phyloP scores from a whole-genome alignment of 495 filamentous ascomycete species.

The Penicillium chermesinum region DNA sequence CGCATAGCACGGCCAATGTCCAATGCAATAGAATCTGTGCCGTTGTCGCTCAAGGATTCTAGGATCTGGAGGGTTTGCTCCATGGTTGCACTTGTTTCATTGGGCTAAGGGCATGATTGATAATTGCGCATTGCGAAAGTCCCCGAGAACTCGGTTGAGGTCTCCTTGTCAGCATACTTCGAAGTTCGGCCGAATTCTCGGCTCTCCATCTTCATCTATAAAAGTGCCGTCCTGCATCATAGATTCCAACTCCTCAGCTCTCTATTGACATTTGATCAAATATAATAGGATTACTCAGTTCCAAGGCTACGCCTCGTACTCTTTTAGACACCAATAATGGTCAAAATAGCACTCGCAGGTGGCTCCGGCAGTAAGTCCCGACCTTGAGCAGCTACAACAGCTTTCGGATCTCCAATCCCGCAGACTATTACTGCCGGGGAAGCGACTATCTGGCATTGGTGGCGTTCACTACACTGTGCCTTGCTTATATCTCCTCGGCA shows the following conservation, averaged over 20 bases:
- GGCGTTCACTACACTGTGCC: slow-evolving; percentile 32
- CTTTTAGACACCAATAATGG: too few species aligned
- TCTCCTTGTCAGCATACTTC: neutral
- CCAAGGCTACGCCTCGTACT: neutral
- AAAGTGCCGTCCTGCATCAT: slow-evolving; percentile 5
- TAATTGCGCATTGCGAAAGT: too few species aligned
- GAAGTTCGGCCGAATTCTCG: neutral
- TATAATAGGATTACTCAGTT: neutral
- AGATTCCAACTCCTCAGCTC: neutral
- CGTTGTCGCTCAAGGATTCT: slow-evolving; percentile 19
- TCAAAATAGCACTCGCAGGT: slow-evolving; percentile 52
- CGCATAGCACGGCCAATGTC: slow-evolving; percentile 38
- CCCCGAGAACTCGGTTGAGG: too few species aligned
- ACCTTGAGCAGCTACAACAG: slow-evolving; percentile 13
- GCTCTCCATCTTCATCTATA: neutral
- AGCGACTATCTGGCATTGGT: slow-evolving; percentile 49
- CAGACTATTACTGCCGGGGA: slow-evolving; percentile 41
- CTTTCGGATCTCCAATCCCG: slow-evolving; percentile 12
- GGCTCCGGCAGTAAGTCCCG: slow-evolving; percentile 43
- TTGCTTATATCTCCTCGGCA: slow-evolving; percentile 25
- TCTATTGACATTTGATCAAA: neutral
- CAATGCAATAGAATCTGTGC: slow-evolving; percentile 14
- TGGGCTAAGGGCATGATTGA: too few species aligned
- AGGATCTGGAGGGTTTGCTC: slow-evolving; percentile 37
- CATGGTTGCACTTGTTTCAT: slow-evolving; percentile 43